Evolutionary conservation across 139 green algal species (phyloP).

Genomic region (Astrephomene gubernaculifera): DNA sequence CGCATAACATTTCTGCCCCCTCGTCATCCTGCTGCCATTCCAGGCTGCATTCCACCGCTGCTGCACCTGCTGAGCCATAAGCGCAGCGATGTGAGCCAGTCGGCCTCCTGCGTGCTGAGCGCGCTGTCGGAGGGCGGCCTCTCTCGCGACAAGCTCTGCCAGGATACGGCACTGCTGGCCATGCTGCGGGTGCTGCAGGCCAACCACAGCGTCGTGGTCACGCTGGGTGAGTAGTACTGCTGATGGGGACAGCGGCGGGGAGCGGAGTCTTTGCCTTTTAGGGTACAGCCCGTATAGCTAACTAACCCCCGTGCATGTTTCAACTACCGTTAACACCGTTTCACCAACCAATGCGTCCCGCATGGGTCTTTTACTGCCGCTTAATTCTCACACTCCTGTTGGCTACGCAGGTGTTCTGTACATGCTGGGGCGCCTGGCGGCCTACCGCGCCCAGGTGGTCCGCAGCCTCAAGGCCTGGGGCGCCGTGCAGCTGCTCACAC

Average conservation of each 20-base stretch:
- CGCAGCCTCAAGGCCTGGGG: conserved; percentile 22
- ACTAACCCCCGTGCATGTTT: too few relatives aligned
- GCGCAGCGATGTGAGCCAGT: conserved; percentile 13
- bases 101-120: conserved; percentile 40
- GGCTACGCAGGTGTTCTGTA: conserved; percentile 32
- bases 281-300: too few relatives aligned
- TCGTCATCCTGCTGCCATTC: not conserved
- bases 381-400: too few relatives aligned
- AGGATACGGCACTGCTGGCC: conserved; percentile 46
- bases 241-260: too few relatives aligned
- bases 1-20: not conserved
- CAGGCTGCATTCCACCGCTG: conserved; percentile 42
- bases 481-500: conserved; percentile 29
- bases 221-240: conserved; percentile 11
- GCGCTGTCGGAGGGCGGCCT: conserved; percentile 41
- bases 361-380: too few relatives aligned
- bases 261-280: too few relatives aligned
- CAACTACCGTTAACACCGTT: too few relatives aligned
- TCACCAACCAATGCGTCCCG: too few relatives aligned
- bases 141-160: conserved; percentile 45
- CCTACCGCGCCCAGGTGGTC: conserved; percentile 19
- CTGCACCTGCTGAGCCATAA: conserved; percentile 43
- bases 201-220: conserved; percentile 41
- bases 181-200: conserved; percentile 45
- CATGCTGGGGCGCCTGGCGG: conserved; percentile 41